Conservation (phyloP, 2,329 filamentous ascomycete species). For the Cladosporium sp. region DNA sequence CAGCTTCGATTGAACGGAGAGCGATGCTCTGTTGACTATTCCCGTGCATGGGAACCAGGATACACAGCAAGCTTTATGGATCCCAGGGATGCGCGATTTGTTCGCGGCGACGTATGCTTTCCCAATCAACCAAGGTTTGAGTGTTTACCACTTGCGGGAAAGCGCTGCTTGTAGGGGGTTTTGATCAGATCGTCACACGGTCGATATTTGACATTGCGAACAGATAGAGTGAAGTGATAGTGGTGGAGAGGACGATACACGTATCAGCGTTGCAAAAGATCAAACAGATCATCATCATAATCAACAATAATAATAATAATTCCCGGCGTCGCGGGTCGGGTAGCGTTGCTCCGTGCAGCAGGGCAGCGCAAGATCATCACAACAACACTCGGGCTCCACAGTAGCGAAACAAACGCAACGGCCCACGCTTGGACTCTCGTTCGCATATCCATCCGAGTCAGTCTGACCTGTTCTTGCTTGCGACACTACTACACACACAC, state of each 20-base stretch:
- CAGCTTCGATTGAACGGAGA: neutral
- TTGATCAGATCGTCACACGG: neutral
- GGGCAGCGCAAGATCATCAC: slow-evolving; percentile 10
- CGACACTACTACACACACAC: neutral
- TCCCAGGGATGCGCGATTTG: slow-evolving; percentile 6
- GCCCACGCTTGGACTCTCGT: slow-evolving; percentile 5
- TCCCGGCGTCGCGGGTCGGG: slow-evolving; percentile 10
- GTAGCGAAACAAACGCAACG: slow-evolving; percentile 9
- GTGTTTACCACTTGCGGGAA: neutral
- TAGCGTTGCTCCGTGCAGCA: slow-evolving; percentile 16
- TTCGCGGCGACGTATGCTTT: slow-evolving; percentile 7
- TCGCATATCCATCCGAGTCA: slow-evolving; percentile 13
- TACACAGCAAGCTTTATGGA: neutral
- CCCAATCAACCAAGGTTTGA: slow-evolving; percentile 9
- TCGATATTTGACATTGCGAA: neutral
- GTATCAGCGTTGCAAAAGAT: neutral
- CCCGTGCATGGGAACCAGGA: neutral
- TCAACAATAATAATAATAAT: neutral
- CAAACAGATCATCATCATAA: neutral
- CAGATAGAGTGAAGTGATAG: neutral
- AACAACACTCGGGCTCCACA: slow-evolving; percentile 10
- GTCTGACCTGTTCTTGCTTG: neutral
- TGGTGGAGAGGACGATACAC: neutral
- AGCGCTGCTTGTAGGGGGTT: neutral
- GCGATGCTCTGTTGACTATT: neutral